Conservation (phyloP, 371 early-diverging fungal species). For the Fennellomyces sp. region DNA sequence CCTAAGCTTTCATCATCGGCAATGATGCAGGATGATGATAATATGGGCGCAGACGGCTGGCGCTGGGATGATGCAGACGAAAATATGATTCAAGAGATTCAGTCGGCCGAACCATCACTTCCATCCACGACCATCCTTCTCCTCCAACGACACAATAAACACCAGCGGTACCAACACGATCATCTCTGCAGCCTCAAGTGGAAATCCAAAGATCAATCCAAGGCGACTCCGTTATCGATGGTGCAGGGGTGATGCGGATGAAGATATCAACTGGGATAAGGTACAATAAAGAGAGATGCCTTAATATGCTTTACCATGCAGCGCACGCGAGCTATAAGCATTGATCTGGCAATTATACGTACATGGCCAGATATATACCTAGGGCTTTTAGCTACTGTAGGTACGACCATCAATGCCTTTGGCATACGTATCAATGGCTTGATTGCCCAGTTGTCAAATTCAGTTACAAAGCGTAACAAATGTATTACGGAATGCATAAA, state of each 20-base stretch:
- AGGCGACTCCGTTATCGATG: neutral
- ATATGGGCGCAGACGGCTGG: conserved; percentile 23
- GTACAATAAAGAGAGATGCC: neutral
- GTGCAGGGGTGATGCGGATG: conserved; percentile 5
- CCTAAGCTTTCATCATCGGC: neutral
- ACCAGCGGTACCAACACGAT: too few relatives aligned
- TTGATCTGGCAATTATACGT: too few relatives aligned
- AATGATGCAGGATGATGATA: conserved; percentile 15
- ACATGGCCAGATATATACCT: too few relatives aligned
- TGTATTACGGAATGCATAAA: too few relatives aligned
- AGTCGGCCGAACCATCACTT: neutral
- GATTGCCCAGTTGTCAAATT: too few relatives aligned
- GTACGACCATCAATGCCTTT: too few relatives aligned
- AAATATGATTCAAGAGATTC: conserved; percentile 1
- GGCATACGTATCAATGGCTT: too few relatives aligned
- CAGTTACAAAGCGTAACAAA: too few relatives aligned
- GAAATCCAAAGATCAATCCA: neutral
- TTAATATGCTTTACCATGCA: too few relatives aligned
- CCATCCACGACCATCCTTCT: neutral
- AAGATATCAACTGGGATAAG: neutral
- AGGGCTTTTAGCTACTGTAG: too few relatives aligned
- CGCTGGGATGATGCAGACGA: conserved; percentile 21
- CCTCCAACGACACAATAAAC: neutral
- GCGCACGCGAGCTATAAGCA: too few relatives aligned
- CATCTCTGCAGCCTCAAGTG: too few relatives aligned